Percentiles rank a stretch among this genome's conserved stretches.
Conservation (phyloP, 2,329 filamentous ascomycete species). For the Coleophoma cylindrospora region DNA sequence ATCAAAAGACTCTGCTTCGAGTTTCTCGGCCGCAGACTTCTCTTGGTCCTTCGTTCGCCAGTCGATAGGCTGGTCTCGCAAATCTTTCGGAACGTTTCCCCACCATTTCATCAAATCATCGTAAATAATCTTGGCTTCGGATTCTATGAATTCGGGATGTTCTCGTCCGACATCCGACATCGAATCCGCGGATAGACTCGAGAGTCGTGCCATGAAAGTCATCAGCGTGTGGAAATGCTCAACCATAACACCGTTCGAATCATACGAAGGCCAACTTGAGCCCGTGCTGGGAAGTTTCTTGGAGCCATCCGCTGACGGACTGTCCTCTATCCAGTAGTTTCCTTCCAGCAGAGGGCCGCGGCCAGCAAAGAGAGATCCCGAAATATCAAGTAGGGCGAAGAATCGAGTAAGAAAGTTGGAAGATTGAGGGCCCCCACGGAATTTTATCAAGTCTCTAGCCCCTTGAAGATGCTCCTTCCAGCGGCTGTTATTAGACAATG, state of each 20-base stretch:
- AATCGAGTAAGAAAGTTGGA: slow-evolving; percentile 22
- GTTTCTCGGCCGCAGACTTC: slow-evolving; percentile 20
- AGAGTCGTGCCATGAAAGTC: slow-evolving; percentile 22
- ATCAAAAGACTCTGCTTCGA: slow-evolving; percentile 23
- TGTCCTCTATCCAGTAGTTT: slow-evolving; percentile 24
- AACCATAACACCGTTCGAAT: slow-evolving; percentile 17
- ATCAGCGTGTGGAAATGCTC: slow-evolving; percentile 23
- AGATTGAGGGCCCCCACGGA: slow-evolving; percentile 20
- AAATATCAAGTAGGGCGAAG: slow-evolving; percentile 24
- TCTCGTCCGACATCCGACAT: slow-evolving; percentile 12
- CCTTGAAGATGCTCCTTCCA: slow-evolving; percentile 25
- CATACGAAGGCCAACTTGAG: slow-evolving; percentile 23
- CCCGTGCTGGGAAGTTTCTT: not conserved
- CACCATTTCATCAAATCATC: slow-evolving; percentile 20
- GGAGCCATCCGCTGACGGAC: not conserved
- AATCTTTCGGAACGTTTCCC: slow-evolving; percentile 12
- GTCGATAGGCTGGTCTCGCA: slow-evolving; percentile 21
- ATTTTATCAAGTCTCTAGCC: slow-evolving; percentile 23
- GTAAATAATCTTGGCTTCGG: slow-evolving; percentile 11
- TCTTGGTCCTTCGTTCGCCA: slow-evolving; percentile 21
- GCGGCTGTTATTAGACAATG: slow-evolving; percentile 19
- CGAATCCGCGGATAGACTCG: slow-evolving; percentile 20
- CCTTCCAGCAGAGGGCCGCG: slow-evolving; percentile 21
- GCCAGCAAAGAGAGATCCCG: slow-evolving; percentile 20
- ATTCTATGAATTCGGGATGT: slow-evolving; percentile 11